Evolutionary conservation across 257 asterid genomes (phyloP), one percentile per base, ranked within the genome.

Genomic region (Primulina eburnea): DNA sequence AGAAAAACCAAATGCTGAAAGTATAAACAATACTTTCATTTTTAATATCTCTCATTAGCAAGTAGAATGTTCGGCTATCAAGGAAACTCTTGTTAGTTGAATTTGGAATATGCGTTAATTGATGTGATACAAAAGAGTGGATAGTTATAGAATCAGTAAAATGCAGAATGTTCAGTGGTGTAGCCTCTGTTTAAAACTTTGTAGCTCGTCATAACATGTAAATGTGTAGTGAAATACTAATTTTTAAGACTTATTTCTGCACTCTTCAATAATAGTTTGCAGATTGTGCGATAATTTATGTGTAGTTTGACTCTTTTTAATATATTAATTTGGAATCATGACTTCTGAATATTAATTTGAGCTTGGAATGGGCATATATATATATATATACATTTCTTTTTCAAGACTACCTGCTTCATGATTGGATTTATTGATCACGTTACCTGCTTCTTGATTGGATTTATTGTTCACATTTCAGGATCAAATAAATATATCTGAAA

Each of bases 401-500:
- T 11, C 47, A 26, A 43, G 37, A 62, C 64, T 71, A 26, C 30
- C 29, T 73, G 14, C 69, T 64, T 67, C 55, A 75, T 85, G 77
- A 85, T 80, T 74, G 34, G 33, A 35, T 76, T 62, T 43, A 20
- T 71, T 71, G 70, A 64, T 82, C 69, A 68, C 81, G n/a, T n/a
- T 71, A 26, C 30, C 29, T 73, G 14, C 69, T 64, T 67, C 55
- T 76, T 85, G 77, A 85, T 80, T 74, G 34, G 33, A 35, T 76
- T 62, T 43, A 20, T 71, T 71, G 70, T 62, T 82, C 69, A 68
- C 81, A 66, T 82, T 83, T 78, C 87, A 91, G 99, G 99, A 86
- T 85, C 99, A 94, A 84, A 81, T 94, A 78, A 85, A 82, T 60
- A 35, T 94, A 76, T 88, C 88, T 75, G 97, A 94, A 72, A 76